Percentiles rank a stretch among this genome's conserved stretches.
These are phyloP conservation scores for Candida freyschussii DNA, from an alignment of 1,139 yeast genomes.

Conservation along the genomic window DNA sequence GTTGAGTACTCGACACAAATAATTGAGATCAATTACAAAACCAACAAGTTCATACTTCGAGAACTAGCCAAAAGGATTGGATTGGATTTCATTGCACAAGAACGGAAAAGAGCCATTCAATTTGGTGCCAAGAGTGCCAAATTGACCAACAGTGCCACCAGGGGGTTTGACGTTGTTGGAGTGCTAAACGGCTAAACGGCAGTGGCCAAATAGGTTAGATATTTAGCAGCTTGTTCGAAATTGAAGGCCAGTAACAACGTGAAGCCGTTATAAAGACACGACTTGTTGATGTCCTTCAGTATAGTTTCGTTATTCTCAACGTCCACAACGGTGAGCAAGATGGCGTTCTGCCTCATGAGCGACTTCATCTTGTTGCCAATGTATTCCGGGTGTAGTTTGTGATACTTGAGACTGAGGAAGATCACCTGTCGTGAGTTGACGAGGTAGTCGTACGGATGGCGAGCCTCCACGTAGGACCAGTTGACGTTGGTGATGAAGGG, in stretches of 20 bases:
- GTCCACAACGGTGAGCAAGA: constrained; percentile 72
- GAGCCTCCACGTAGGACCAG: constrained; percentile 40
- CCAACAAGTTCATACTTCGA: constrained; percentile 62
- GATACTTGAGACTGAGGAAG: constrained; percentile 75
- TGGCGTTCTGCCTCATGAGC: constrained; percentile 47
- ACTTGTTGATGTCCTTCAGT: constrained; percentile 62
- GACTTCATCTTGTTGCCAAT: constrained; percentile 66
- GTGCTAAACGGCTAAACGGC: too few species aligned
- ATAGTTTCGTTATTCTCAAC: constrained; percentile 69
- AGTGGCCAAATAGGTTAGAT: constrained; percentile 37
- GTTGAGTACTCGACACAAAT: constrained; percentile 45
- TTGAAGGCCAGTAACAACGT: constrained; percentile 77
- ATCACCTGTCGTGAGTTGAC: constrained; percentile 65
- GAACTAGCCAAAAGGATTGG: constrained; percentile 50
- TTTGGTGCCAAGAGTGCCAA: constrained; percentile 96
- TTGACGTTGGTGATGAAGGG: constrained; percentile 43
- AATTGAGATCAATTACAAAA: constrained; percentile 51
- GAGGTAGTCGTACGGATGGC: constrained; percentile 59
- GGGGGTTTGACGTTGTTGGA: too few species aligned
- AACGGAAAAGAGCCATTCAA: constrained; percentile 92
- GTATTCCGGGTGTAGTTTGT: constrained; percentile 84
- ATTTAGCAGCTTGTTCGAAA: constrained; percentile 81
- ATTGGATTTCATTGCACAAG: constrained; percentile 55
- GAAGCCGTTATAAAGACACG: constrained; percentile 66
- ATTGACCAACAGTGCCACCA: too few species aligned